Evolutionary conservation across 306 rosid genomes (phyloP).

Genomic region (Dalbergia cultrata): DNA sequence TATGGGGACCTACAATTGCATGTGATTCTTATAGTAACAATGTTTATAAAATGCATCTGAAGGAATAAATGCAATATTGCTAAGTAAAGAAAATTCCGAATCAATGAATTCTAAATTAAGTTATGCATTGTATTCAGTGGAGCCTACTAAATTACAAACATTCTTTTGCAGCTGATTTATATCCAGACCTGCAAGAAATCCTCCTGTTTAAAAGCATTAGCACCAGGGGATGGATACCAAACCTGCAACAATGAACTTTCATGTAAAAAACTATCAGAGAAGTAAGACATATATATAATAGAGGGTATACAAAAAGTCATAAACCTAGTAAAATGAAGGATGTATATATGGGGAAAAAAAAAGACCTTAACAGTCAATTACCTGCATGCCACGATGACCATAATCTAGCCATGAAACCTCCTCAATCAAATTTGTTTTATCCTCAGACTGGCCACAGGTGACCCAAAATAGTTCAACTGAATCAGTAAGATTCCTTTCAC

Average conservation of each 20-base stretch:
- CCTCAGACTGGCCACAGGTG: slow-evolving; percentile 97
- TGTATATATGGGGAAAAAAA: slow-evolving; percentile 40
- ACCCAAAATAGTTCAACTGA: slow-evolving; percentile 99
- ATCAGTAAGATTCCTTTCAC: slow-evolving; percentile 92
- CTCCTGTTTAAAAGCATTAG: slow-evolving; percentile 93
- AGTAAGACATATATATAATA: slow-evolving; percentile 42
- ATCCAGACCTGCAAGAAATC: slow-evolving; percentile 92
- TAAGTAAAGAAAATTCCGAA: no score
- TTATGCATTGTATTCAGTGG: slow-evolving; percentile 16
- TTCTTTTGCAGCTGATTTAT: slow-evolving; percentile 24
- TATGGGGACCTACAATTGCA: slow-evolving; percentile 14
- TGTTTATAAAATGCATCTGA: slow-evolving; percentile 16
- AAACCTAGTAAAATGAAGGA: slow-evolving; percentile 40
- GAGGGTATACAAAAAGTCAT: slow-evolving; percentile 34
- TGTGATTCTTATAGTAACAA: slow-evolving; percentile 34
- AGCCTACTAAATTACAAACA: slow-evolving; percentile 41
- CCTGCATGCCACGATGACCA: slow-evolving; percentile 99
- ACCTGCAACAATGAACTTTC: slow-evolving; percentile 87
- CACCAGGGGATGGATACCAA: slow-evolving; percentile 98
- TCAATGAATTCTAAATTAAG: slow-evolving; percentile 30
- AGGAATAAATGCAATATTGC: no score
- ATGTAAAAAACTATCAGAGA: slow-evolving; percentile 66
- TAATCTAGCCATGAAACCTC: slow-evolving; percentile 99
- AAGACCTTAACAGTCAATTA: slow-evolving; percentile 61
- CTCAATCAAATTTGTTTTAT: slow-evolving; percentile 90